Evolutionary conservation across 768 basidiomycete genomes (phyloP).

Genomic region (Boletus pseudopeckii): DNA sequence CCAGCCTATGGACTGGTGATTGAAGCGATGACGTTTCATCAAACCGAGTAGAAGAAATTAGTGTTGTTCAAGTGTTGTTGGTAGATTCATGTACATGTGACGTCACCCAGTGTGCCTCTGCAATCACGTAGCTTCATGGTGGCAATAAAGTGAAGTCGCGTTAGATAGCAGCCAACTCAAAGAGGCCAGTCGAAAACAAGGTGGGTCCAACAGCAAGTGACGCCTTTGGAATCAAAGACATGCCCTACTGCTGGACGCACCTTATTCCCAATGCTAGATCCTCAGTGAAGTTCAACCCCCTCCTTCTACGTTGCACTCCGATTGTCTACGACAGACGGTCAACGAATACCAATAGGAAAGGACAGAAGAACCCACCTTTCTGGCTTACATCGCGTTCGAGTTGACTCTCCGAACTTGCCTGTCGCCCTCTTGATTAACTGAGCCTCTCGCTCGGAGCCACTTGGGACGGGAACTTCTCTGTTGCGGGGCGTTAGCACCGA

Average conservation of each 20-base stretch:
- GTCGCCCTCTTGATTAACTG: background rate
- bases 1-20: conserved; percentile 7
- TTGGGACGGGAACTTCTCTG: conserved; percentile 8
- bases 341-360: no score
- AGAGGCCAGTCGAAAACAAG: conserved; percentile 7
- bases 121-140: background rate
- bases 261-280: conserved; percentile 8
- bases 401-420: background rate
- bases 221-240: conserved; percentile 5
- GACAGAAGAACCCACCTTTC: background rate
- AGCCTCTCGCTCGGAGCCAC: conserved; percentile 5
- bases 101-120: background rate
- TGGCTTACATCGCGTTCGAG: background rate
- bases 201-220: conserved; percentile 18
- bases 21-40: background rate
- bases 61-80: no score
- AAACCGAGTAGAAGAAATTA: no score
- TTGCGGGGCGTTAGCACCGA: background rate
- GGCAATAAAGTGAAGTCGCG: no score
- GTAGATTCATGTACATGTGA: background rate
- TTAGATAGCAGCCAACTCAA: background rate
- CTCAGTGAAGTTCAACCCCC: background rate
- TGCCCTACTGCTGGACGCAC: conserved; percentile 23
- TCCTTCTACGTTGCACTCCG: no score
- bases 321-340: background rate